Conservation (phyloP, 2,329 filamentous ascomycete species). For the Curvularia sp. region DNA sequence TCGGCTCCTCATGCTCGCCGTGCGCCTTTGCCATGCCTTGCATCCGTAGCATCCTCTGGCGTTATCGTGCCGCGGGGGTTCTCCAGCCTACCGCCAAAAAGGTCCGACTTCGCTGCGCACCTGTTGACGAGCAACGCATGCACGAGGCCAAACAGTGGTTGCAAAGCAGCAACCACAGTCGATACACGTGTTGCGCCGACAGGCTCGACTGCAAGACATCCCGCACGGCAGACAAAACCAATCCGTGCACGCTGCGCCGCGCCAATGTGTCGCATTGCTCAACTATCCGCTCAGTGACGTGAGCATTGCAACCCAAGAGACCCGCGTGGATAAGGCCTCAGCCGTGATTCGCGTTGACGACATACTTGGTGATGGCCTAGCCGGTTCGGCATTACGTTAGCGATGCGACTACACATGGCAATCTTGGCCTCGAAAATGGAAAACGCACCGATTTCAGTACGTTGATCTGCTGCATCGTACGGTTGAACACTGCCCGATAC, state of each 20-base stretch:
- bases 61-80: constrained; percentile 40
- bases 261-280: background rate
- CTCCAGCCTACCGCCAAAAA: constrained; percentile 19
- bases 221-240: constrained; percentile 10
- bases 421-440: constrained; percentile 11
- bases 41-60: constrained; percentile 38
- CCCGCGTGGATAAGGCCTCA: constrained; percentile 42
- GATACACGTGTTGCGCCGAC: constrained; percentile 22
- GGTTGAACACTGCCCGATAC: constrained; percentile 85
- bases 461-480: constrained; percentile 77
- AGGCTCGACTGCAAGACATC: constrained; percentile 17
- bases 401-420: constrained; percentile 26
- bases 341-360: constrained; percentile 47
- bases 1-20: constrained; percentile 22
- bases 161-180: constrained; percentile 5
- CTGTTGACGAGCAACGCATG: constrained; percentile 2
- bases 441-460: constrained; percentile 61
- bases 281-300: constrained; percentile 12
- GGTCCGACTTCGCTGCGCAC: constrained; percentile 40
- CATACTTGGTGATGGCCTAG: constrained; percentile 52
- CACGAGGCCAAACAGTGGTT: background rate
- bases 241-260: background rate
- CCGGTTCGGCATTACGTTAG: constrained; percentile 21
- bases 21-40: constrained; percentile 38
- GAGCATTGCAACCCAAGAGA: constrained; percentile 1